Evolutionary conservation across 2,329 filamentous ascomycete species (phyloP).

Genomic region (Diaporthe citriasiana): DNA sequence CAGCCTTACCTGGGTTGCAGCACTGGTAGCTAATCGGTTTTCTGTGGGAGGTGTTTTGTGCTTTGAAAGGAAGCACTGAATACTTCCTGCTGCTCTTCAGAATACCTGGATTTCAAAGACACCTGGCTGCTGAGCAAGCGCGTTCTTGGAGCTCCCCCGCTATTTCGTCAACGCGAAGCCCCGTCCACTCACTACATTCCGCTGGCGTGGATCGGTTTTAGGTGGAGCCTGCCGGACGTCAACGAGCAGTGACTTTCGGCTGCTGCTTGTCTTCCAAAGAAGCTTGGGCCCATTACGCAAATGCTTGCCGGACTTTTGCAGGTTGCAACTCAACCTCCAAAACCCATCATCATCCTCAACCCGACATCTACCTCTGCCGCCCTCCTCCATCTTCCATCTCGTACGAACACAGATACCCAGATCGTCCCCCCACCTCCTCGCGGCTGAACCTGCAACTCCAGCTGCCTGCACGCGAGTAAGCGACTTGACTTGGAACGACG

Average conservation of each 20-base stretch:
- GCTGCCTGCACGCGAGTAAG: not conserved
- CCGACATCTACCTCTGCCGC: conserved; percentile 26
- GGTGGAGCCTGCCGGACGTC: conserved; percentile 35
- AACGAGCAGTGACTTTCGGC: conserved; percentile 20
- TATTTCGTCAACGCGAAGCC: not conserved
- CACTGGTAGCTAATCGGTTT: not conserved
- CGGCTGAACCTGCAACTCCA: conserved; percentile 30
- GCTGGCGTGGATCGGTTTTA: conserved; percentile 13
- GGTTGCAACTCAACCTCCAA: conserved; percentile 27
- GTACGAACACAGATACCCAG: conserved; percentile 19
- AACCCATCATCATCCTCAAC: conserved; percentile 32
- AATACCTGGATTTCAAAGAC: not conserved
- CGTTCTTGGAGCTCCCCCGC: conserved; percentile 9
- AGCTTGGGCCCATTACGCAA: conserved; percentile 39
- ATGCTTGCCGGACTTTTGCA: conserved; percentile 39
- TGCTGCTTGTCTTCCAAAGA: conserved; percentile 30
- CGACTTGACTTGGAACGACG: conserved; percentile 22
- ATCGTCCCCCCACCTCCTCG: not conserved
- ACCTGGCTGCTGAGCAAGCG: not conserved
- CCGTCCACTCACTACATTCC: too few species aligned
- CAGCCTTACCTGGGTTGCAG: not conserved
- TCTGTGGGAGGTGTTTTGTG: not conserved
- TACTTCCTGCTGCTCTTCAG: not conserved
- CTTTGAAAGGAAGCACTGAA: not conserved
- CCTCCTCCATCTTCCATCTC: conserved; percentile 24